Evolutionary conservation across 176 grass and related monocot species (phyloP).

Genomic region (Areca catechu): DNA sequence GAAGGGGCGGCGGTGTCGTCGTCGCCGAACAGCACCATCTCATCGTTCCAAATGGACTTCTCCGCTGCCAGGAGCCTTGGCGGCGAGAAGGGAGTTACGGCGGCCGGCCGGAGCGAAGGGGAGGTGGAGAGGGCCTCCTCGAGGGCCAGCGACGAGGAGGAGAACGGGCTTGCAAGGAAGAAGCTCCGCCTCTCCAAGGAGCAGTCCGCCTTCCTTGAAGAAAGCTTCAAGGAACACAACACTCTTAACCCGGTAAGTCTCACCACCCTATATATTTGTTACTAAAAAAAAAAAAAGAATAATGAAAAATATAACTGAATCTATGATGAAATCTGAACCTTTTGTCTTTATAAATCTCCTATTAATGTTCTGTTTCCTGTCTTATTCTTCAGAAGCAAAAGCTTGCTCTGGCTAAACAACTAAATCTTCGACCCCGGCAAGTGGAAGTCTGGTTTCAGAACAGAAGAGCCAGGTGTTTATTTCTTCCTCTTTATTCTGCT

Average conservation of each 20-base stretch:
- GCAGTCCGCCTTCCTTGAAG: constrained; percentile 85
- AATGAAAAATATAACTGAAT: too few species aligned
- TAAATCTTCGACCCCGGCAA: constrained; percentile 71
- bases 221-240: constrained; percentile 88
- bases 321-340: too few species aligned
- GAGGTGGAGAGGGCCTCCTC: constrained; percentile 35
- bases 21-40: constrained; percentile 56
- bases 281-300: too few species aligned
- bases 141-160: constrained; percentile 73
- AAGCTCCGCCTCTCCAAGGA: constrained; percentile 90
- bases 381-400: constrained; percentile 63
- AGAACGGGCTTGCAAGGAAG: constrained; percentile 56
- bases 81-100: background rate
- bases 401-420: constrained; percentile 66
- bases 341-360: too few species aligned
- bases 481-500: too few species aligned
- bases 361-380: background rate
- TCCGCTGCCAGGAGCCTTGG: constrained; percentile 5
- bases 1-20: constrained; percentile 31
- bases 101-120: background rate
- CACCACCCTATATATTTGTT: too few species aligned
- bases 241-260: constrained; percentile 66
- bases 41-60: constrained; percentile 53
- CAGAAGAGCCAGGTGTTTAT: constrained; percentile 65
- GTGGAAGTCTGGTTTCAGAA: constrained; percentile 99